Percentiles rank a stretch among this genome's conserved stretches.
These are phyloP conservation scores for Cutaneotrichosporon curvatum DNA, from an alignment of 1,284 basidiomycete genomes.

Conservation along the genomic window DNA sequence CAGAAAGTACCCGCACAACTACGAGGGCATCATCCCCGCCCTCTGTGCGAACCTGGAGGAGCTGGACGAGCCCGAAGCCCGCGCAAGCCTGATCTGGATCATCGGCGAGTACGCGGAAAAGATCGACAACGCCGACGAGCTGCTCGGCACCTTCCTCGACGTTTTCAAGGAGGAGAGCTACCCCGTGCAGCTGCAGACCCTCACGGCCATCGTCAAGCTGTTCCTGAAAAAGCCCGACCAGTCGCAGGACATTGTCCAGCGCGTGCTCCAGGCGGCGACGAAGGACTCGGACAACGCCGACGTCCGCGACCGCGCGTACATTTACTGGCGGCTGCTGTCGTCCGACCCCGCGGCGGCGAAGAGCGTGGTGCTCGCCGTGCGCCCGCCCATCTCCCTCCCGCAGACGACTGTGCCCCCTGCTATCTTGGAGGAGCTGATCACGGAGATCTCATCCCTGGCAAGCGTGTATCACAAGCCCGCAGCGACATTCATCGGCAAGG, in stretches of 20 bases:
- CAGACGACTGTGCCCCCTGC: slow-evolving; percentile 82
- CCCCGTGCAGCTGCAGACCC: slow-evolving; percentile 75
- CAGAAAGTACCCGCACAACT: slow-evolving; percentile 90
- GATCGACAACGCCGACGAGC: slow-evolving; percentile 92
- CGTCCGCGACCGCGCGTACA: slow-evolving; percentile 86
- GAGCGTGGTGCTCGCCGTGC: slow-evolving; percentile 82
- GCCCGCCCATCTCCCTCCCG: slow-evolving; percentile 89
- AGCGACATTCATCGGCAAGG: slow-evolving; percentile 80
- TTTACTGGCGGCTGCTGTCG: slow-evolving; percentile 90
- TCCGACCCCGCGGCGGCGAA: slow-evolving; percentile 91
- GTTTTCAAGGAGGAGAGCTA: slow-evolving; percentile 91
- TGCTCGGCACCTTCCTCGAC: slow-evolving; percentile 85
- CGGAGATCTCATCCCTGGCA: slow-evolving; percentile 77
- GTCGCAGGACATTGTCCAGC: slow-evolving; percentile 85
- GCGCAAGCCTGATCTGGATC: slow-evolving; percentile 97
- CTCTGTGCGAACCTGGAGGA: slow-evolving; percentile 87
- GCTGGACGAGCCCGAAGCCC: slow-evolving; percentile 91
- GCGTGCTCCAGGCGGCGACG: slow-evolving; percentile 93
- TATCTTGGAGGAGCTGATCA: slow-evolving; percentile 85
- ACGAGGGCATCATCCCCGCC: slow-evolving; percentile 88
- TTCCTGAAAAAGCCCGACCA: slow-evolving; percentile 92
- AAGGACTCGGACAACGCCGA: slow-evolving; percentile 98
- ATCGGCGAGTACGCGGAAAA: slow-evolving; percentile 93
- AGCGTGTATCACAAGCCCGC: slow-evolving; percentile 95
- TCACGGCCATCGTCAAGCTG: slow-evolving; percentile 93